Base-by-base conservation (phyloP, 768 basidiomycete species). In the Amanita phalloides region DNA sequence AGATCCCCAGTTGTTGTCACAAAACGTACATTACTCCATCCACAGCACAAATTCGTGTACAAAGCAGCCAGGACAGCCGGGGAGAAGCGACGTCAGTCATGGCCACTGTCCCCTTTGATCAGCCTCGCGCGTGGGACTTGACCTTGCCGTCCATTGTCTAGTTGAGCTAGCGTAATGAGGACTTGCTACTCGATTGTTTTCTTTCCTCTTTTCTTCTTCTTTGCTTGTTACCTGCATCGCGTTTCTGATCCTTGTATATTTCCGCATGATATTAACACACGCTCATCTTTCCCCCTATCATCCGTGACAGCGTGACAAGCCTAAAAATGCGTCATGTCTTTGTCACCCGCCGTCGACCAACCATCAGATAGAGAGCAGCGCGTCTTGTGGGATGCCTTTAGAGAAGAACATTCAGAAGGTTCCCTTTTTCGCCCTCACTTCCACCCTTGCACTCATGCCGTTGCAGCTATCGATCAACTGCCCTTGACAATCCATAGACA, bases 401-500 rank as follows among this genome's bases (percentile, higher is more conserved):
- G 79, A 60, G 89, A 90, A 59, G 85, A 90, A 54, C 79, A 88
- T 58, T 81, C 80, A 62, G 89, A 90, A 76, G 78, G 89, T 84
- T 39, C 45, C 72, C 55, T 41, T 14, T 30, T 32, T 45, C 13
- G 9, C 28, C 5, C 33, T 44, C 35, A 17, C 36, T 41, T 14
- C 6, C 32, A 30, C 33, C 23, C 32, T 21, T 38, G 39, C 47
- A 49, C 47, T 32, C 35, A 23, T 20, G 36, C 42, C 4, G 39
- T 42, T 53, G 47, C 30, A 92, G 89, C 82, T 45, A 73, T 90
- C 48, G 86, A 89, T 54, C 86, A 90, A 61, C 66, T 92, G 6
- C 90, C 90, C 0, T 66, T 89, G 49, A 81, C 84, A 25, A 63
- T 91, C 20, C 81, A 84, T 53, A 72, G 90, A 41, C 82, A 84